Evolutionary conservation across 768 basidiomycete species (phyloP).

Genomic region (Tylopilus intermedius): DNA sequence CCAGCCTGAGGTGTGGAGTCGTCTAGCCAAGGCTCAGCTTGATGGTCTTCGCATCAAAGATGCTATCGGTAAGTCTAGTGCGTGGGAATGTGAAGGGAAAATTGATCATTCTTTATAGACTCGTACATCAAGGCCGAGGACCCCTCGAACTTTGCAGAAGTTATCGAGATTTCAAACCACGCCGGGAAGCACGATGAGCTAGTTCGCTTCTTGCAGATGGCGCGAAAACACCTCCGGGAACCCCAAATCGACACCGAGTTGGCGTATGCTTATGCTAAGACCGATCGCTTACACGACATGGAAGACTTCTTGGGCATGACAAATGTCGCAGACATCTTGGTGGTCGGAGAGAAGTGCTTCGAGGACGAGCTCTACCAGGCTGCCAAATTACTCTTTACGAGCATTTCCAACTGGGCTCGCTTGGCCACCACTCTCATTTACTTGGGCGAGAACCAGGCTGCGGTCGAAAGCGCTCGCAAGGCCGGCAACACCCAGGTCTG

Average conservation of each 20-base stretch:
- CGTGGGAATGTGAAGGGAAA: background rate
- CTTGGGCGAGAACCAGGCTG: constrained; percentile 94
- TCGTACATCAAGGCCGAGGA: constrained; percentile 98
- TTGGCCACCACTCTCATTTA: constrained; percentile 98
- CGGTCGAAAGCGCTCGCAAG: constrained; percentile 98
- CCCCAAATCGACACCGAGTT: constrained; percentile 98
- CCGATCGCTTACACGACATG: constrained; percentile 97
- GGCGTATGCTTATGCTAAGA: constrained; percentile 97
- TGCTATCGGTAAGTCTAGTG: constrained; percentile 69
- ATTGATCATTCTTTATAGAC: constrained; percentile 42
- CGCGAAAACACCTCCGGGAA: constrained; percentile 92
- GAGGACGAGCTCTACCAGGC: constrained; percentile 98
- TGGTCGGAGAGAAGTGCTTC: constrained; percentile 99
- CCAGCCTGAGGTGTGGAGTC: constrained; percentile 93
- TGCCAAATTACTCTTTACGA: constrained; percentile 89
- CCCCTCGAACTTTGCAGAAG: constrained; percentile 88
- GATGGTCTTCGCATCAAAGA: constrained; percentile 98
- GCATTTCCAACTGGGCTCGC: constrained; percentile 98
- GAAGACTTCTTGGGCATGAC: constrained; percentile 99
- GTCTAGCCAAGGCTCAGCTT: constrained; percentile 97
- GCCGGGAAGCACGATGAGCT: constrained; percentile 93
- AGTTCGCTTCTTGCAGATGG: constrained; percentile 97
- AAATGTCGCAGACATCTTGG: constrained; percentile 94
- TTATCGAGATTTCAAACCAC: constrained; percentile 91
- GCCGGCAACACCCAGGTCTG: constrained; percentile 99